phyloP scores from a whole-genome alignment of 208 protist genomes.

The Acanthamoeba divionensis region DNA sequence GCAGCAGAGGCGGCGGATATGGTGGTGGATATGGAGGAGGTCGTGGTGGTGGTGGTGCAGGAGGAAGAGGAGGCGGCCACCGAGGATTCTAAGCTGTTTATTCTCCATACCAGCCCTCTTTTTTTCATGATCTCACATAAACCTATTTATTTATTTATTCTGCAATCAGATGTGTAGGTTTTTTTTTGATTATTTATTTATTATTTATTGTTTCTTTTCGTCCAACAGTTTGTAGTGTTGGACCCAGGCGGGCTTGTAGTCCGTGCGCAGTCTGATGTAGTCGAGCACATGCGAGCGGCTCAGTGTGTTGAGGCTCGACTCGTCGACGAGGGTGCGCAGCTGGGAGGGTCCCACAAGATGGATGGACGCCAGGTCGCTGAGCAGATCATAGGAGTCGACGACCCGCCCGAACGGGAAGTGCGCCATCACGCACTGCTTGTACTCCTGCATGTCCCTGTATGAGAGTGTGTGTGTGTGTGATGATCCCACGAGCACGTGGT shows the following conservation, averaged over 20 bases:
- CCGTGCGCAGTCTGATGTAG: slow-evolving; percentile 4
- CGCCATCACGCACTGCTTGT: not conserved
- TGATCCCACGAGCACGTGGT: not conserved
- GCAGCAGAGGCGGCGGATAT: not conserved
- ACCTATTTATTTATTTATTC: too few relatives aligned
- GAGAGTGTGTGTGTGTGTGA: not conserved
- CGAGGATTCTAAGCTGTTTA: too few relatives aligned
- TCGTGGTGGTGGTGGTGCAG: too few relatives aligned
- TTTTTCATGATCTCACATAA: too few relatives aligned
- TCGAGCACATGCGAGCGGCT: not conserved
- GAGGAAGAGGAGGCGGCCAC: too few relatives aligned
- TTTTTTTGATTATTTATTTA: too few relatives aligned
- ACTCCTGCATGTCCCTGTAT: slow-evolving; percentile 32
- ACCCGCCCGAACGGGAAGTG: not conserved
- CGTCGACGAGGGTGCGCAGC: not conserved
- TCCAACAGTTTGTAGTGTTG: slow-evolving; percentile 1
- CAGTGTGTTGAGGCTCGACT: not conserved
- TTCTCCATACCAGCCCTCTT: too few relatives aligned
- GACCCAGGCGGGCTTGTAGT: slow-evolving; percentile 9
- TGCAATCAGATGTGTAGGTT: too few relatives aligned
- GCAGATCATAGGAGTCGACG: not conserved
- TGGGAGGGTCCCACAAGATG: not conserved
- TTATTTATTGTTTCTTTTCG: not conserved
- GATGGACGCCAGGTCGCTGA: not conserved
- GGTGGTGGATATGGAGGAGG: not conserved